Percentiles rank a stretch among this genome's conserved stretches.
Evolutionary conservation across 2,329 filamentous ascomycete genomes (phyloP).

Genomic region (Ophioceras dolichostomum): DNA sequence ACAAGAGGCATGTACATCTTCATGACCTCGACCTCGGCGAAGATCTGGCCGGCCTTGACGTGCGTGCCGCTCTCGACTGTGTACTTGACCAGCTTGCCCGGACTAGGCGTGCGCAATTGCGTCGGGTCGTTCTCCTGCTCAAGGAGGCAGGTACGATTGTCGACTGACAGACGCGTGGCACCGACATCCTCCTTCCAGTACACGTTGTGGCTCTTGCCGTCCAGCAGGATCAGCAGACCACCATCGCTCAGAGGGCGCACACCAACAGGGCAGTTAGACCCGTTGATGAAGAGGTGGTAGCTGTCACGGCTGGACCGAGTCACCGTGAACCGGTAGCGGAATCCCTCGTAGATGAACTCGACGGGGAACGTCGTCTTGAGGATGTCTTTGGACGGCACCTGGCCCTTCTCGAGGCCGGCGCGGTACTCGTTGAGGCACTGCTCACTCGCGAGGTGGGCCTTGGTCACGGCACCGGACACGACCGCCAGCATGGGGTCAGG

Average conservation of each 20-base stretch:
- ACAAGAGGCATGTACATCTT: conserved; percentile 99
- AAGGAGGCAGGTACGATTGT: conserved; percentile 94
- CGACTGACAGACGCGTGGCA: conserved; percentile 87
- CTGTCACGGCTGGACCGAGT: conserved; percentile 85
- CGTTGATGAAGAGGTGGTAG: conserved; percentile 98
- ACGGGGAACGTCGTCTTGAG: conserved; percentile 96
- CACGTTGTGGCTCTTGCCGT: conserved; percentile 90
- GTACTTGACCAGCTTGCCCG: conserved; percentile 97
- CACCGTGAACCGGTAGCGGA: conserved; percentile 95
- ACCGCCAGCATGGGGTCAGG: conserved; percentile 91
- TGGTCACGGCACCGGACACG: conserved; percentile 86
- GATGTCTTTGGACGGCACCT: conserved; percentile 92
- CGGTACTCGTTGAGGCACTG: conserved; percentile 78
- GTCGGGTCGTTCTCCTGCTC: conserved; percentile 99
- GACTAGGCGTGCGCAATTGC: conserved; percentile 85
- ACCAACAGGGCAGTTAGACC: conserved; percentile 88
- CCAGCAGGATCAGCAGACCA: conserved; percentile 80
- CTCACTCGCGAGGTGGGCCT: conserved; percentile 92
- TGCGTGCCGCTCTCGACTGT: conserved; percentile 92
- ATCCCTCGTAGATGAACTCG: conserved; percentile 97
- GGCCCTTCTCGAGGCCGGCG: conserved; percentile 84
- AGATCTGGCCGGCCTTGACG: conserved; percentile 82
- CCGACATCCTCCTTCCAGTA: conserved; percentile 99
- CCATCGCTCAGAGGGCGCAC: conserved; percentile 89
- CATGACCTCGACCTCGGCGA: conserved; percentile 98